Conservation (phyloP, 352 stramenopile genomes). For the Phytophthora macrochlamydospora region DNA sequence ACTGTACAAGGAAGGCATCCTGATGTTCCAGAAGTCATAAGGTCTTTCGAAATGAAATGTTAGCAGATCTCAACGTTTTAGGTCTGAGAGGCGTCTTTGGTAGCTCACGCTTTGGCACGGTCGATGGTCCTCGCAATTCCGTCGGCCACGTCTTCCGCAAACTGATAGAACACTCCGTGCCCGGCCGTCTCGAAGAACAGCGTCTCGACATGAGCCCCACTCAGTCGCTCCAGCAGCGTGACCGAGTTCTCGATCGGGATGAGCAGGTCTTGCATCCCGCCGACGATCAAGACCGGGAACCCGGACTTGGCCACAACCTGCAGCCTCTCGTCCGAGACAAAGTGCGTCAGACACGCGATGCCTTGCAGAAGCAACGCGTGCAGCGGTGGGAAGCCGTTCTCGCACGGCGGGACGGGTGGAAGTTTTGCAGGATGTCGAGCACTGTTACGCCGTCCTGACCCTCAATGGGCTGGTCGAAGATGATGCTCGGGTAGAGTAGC, state of each 20-base stretch:
- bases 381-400: constrained; percentile 31
- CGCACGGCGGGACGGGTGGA: constrained; percentile 26
- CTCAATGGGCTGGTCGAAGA: constrained; percentile 39
- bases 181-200: constrained; percentile 53
- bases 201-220: constrained; percentile 44
- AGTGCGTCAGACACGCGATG: constrained; percentile 36
- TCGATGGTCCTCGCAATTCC: neutral
- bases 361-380: constrained; percentile 32
- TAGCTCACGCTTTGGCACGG: too few species aligned
- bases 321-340: constrained; percentile 53
- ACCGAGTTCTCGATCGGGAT: constrained; percentile 48
- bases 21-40: constrained; percentile 74
- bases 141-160: constrained; percentile 43
- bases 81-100: too few species aligned
- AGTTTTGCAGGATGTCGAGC: constrained; percentile 21
- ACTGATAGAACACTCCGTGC: constrained; percentile 56
- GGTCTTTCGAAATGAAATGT: neutral
- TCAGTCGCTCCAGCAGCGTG: constrained; percentile 37
- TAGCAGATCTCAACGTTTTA: too few species aligned
- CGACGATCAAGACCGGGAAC: constrained; percentile 60
- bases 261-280: constrained; percentile 47
- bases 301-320: constrained; percentile 38
- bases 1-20: constrained; percentile 78
- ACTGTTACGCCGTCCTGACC: constrained; percentile 36
- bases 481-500: constrained; percentile 41